A percentile compares a stretch with the other conserved stretches of the same genome.
Conservation (phyloP, 306 rosid genomes). For the Dryas alaskensis region DNA sequence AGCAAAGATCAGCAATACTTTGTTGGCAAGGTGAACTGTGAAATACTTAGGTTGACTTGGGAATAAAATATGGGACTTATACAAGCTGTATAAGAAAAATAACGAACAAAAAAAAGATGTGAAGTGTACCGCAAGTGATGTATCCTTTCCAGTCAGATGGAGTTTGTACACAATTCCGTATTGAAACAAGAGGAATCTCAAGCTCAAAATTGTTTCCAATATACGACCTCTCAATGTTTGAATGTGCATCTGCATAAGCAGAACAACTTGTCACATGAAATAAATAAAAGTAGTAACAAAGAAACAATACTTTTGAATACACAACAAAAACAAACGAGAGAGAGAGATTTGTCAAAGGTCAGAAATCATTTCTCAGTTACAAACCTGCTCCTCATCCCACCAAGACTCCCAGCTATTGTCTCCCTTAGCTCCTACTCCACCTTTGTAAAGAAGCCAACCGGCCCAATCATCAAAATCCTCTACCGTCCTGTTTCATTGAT, state of each 20-base stretch:
- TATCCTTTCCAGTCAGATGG: constrained; percentile 62
- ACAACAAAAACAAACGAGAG: background rate
- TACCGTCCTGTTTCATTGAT: constrained; percentile 69
- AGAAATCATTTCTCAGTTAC: background rate
- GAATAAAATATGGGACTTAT: background rate
- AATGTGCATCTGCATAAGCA: constrained; percentile 63
- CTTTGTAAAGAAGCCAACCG: constrained; percentile 95
- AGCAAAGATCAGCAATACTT: background rate
- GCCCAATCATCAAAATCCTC: constrained; percentile 99
- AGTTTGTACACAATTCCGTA: constrained; percentile 92
- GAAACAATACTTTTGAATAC: background rate
- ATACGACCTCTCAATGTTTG: constrained; percentile 88
- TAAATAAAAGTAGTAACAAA: constrained; percentile 4
- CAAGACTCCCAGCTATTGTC: constrained; percentile 99
- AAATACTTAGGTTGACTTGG: background rate
- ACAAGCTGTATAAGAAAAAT: background rate
- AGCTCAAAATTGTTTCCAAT: constrained; percentile 84
- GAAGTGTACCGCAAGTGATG: constrained; percentile 76
- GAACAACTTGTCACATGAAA: constrained; percentile 14
- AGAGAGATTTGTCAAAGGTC: background rate
- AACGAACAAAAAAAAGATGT: background rate
- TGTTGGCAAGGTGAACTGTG: background rate
- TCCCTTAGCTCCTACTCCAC: constrained; percentile 96
- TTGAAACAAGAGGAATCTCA: constrained; percentile 75
- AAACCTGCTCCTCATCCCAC: constrained; percentile 99